A percentile compares a stretch with the other conserved stretches of the same genome.
phyloP scores from a whole-genome alignment of 2,329 filamentous ascomycete species.

The Fusarium virguliforme region DNA sequence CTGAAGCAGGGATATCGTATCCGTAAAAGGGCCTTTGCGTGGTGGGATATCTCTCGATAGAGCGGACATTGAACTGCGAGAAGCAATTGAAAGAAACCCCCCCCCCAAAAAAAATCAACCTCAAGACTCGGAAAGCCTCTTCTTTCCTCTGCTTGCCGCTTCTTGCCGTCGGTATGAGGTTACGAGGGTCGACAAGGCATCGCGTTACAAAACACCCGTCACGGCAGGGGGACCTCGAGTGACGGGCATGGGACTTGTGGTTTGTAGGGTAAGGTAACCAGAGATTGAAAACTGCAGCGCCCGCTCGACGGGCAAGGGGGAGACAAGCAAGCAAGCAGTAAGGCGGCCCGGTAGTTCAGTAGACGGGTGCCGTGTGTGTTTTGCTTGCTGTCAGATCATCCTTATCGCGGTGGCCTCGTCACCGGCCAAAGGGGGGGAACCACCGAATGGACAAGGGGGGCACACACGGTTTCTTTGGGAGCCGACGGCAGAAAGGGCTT shows the following conservation, averaged over 20 bases:
- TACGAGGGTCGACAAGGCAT: slow-evolving; percentile 17
- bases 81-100: not conserved
- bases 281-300: slow-evolving; percentile 40
- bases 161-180: slow-evolving; percentile 37
- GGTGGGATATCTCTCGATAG: slow-evolving; percentile 1
- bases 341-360: slow-evolving; percentile 46
- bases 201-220: slow-evolving; percentile 26
- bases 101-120: slow-evolving; percentile 3
- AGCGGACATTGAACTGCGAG: slow-evolving; percentile 12
- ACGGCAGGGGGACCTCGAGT: slow-evolving; percentile 9
- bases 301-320: not conserved
- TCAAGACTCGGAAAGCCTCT: slow-evolving; percentile 22
- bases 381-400: slow-evolving; percentile 49
- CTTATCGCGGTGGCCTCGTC: slow-evolving; percentile 44
- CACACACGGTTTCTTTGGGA: slow-evolving; percentile 21
- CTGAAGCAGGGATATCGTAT: slow-evolving; percentile 35
- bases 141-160: slow-evolving; percentile 47
- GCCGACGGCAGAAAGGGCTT: not conserved
- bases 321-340: slow-evolving; percentile 20
- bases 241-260: slow-evolving; percentile 8
- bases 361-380: slow-evolving; percentile 12
- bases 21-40: slow-evolving; percentile 43
- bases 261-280: slow-evolving; percentile 49
- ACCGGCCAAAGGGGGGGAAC: slow-evolving; percentile 35
- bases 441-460: slow-evolving; percentile 37